These are phyloP conservation scores for Podila clonocystis DNA, from an alignment of 192 early-diverging fungal species.

Conservation along the genomic window DNA sequence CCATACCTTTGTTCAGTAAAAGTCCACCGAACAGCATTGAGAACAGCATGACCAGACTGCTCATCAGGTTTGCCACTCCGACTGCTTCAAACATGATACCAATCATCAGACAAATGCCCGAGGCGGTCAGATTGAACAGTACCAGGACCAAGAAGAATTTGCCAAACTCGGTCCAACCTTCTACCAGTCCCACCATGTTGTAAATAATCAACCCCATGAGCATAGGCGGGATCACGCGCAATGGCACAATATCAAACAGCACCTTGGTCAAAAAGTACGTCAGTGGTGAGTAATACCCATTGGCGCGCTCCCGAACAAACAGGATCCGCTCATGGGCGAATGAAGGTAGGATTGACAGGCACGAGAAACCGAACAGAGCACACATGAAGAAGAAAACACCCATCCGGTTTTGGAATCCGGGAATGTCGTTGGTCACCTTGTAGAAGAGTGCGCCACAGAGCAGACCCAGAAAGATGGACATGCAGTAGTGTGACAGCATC, in stretches of 20 bases:
- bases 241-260: constrained; percentile 79
- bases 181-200: constrained; percentile 82
- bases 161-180: constrained; percentile 64
- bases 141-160: constrained; percentile 80
- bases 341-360: constrained; percentile 68
- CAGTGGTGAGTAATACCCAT: constrained; percentile 73
- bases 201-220: constrained; percentile 82
- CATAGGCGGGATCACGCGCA: constrained; percentile 83
- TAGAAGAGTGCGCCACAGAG: constrained; percentile 69
- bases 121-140: constrained; percentile 81
- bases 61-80: constrained; percentile 77
- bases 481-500: constrained; percentile 77
- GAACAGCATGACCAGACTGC: constrained; percentile 83
- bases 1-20: constrained; percentile 82
- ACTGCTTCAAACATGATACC: constrained; percentile 72
- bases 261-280: constrained; percentile 74
- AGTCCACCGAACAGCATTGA: constrained; percentile 92
- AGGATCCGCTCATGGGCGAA: constrained; percentile 71
- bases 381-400: constrained; percentile 80
- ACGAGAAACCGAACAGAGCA: constrained; percentile 75
- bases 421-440: constrained; percentile 67
- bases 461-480: constrained; percentile 73
- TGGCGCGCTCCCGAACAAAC: constrained; percentile 77
- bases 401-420: constrained; percentile 81
- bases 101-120: constrained; percentile 77